Percentiles rank a stretch among this genome's conserved stretches.
phyloP scores from a whole-genome alignment of 148 eudicot species.

The Bassia scoparia region DNA sequence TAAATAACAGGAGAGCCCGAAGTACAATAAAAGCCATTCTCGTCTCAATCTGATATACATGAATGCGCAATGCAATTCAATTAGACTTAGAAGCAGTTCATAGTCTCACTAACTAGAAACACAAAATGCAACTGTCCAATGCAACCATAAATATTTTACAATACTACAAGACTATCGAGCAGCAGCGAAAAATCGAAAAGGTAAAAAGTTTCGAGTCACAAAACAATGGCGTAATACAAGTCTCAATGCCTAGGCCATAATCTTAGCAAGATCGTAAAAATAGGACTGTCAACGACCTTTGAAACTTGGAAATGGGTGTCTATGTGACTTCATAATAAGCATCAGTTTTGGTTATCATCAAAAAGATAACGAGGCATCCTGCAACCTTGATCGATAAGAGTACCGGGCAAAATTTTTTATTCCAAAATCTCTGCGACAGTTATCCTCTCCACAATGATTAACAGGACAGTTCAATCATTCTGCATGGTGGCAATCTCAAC shows the following conservation, averaged over 20 bases:
- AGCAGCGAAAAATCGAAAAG: too few relatives aligned
- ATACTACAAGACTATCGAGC: too few relatives aligned
- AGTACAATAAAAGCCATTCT: too few relatives aligned
- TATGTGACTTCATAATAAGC: slow-evolving; percentile 38
- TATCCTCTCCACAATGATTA: slow-evolving; percentile 46
- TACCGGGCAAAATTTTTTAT: slow-evolving; percentile 46
- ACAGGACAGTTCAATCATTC: slow-evolving; percentile 42
- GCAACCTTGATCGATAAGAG: slow-evolving; percentile 50
- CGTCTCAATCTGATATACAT: too few relatives aligned
- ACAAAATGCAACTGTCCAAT: too few relatives aligned
- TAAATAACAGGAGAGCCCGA: too few relatives aligned
- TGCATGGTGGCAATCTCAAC: slow-evolving; percentile 43
- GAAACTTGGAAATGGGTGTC: slow-evolving; percentile 39
- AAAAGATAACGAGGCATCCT: slow-evolving; percentile 39
- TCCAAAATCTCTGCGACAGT: slow-evolving; percentile 41
- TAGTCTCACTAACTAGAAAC: too few relatives aligned
- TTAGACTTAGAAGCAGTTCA: too few relatives aligned
- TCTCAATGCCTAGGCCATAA: slow-evolving; percentile 39
- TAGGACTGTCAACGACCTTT: slow-evolving; percentile 44
- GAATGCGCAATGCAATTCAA: too few relatives aligned
- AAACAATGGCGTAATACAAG: too few relatives aligned
- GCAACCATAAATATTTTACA: too few relatives aligned
- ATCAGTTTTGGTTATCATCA: slow-evolving; percentile 46
- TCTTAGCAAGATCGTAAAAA: slow-evolving; percentile 44
- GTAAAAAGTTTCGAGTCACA: too few relatives aligned